phyloP scores from a whole-genome alignment of 257 asterid genomes.

The Penstemon eatonii region DNA sequence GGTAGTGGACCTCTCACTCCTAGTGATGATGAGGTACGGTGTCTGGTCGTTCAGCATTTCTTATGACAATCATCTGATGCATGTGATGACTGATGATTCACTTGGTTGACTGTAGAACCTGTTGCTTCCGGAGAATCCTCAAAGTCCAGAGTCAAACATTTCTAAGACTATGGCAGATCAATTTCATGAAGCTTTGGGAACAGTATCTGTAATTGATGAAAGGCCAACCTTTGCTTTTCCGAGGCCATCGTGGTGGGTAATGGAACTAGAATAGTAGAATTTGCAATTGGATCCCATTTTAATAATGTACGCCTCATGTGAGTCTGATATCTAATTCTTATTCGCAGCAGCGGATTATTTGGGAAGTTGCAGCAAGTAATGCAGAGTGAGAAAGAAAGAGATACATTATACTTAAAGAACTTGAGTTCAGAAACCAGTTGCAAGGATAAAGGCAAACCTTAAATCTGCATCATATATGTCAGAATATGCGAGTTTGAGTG shows the following conservation, averaged over 20 bases:
- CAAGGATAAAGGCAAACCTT: constrained; percentile 42
- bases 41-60: constrained; percentile 25
- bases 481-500: constrained; percentile 12
- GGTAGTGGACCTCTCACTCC: constrained; percentile 41
- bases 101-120: constrained; percentile 22
- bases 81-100: constrained; percentile 21
- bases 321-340: constrained; percentile 2
- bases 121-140: constrained; percentile 56
- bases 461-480: constrained; percentile 2
- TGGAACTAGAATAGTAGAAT: constrained; percentile 28
- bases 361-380: constrained; percentile 69
- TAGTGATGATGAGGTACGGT: constrained; percentile 59
- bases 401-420: constrained; percentile 46
- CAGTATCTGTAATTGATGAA: constrained; percentile 37
- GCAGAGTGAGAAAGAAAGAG: constrained; percentile 68
- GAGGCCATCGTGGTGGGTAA: constrained; percentile 51
- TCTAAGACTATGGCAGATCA: constrained; percentile 67
- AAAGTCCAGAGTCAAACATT: constrained; percentile 31
- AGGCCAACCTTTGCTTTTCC: constrained; percentile 36
- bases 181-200: constrained; percentile 73
- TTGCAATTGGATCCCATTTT: constrained; percentile 22
- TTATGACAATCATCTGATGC: constrained; percentile 21
- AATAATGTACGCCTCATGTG: constrained; percentile 22
- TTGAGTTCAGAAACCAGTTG: constrained; percentile 32
- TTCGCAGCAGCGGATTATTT: constrained; percentile 49